A percentile compares a stretch with the other conserved stretches of the same genome.
phyloP scores from a whole-genome alignment of 2,329 filamentous ascomycete species.

The Penicillium sp. region DNA sequence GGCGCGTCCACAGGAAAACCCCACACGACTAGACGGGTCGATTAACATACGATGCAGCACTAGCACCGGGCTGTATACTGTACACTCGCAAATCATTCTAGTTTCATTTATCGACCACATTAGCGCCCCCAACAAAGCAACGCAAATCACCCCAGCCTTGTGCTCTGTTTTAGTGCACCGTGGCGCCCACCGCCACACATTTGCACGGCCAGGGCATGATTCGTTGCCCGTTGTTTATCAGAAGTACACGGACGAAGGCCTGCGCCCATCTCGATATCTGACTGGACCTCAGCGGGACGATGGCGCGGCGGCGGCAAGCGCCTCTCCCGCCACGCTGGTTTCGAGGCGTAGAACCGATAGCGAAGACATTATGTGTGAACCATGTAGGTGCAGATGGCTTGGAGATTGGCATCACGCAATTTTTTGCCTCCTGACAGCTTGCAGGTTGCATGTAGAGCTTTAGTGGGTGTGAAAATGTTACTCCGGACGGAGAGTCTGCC shows the following conservation, averaged over 20 bases:
- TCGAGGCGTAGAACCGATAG: slow-evolving; percentile 1
- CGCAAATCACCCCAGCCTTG: background rate
- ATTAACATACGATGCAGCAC: background rate
- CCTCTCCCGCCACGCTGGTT: slow-evolving; percentile 23
- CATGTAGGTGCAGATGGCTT: background rate
- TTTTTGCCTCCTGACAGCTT: slow-evolving; percentile 8
- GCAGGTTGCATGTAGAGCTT: background rate
- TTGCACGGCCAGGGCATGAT: slow-evolving; percentile 3
- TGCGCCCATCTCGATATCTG: background rate
- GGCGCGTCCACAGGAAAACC: background rate
- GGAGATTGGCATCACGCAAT: slow-evolving; percentile 2
- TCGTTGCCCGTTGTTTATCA: slow-evolving; percentile 9
- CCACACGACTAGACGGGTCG: background rate
- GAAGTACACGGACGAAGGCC: slow-evolving; percentile 3
- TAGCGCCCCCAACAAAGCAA: slow-evolving; percentile 2
- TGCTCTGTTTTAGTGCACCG: background rate
- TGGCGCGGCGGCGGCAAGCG: slow-evolving; percentile 18
- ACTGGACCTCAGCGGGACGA: slow-evolving; percentile 9
- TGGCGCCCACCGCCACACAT: slow-evolving; percentile 7
- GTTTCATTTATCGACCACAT: slow-evolving; percentile 1
- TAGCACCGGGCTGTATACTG: background rate
- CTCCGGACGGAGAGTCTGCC: background rate
- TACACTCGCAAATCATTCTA: background rate
- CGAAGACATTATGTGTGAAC: slow-evolving; percentile 1
- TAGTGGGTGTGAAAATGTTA: background rate